Evolutionary conservation across 345 rosid genomes (phyloP), one percentile per base, ranked within the genome.

Genomic region (Acer negundo): DNA sequence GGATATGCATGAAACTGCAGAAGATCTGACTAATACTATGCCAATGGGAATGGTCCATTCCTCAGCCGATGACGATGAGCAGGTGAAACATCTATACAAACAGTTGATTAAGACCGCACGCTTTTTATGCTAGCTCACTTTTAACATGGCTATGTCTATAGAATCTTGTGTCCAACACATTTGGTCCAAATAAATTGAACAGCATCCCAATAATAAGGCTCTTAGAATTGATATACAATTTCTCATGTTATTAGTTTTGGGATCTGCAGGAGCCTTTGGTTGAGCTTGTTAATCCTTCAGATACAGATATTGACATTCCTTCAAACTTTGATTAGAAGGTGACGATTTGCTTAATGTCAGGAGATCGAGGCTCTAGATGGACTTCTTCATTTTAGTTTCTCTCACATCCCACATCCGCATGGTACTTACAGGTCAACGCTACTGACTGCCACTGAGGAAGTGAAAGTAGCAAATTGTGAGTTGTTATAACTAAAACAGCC

Each of bases 251-350:
- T 0, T 67, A 73, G 64, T 80, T 81, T 78, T 79, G 72, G 73
- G 31, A 73, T 67, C 58, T 80, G 82, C 91, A 90, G 94, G 94
- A 87, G 75, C 82, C 90, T 20, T 83, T 86, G 72, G 89, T 80
- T 59, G 92, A 89, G 88, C 88, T 87, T 16, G 81, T 86, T 46
- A 84, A 86, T 84, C 86, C 92, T 55, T 90, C 92, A n/a, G 90
- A 90, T 82, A 84, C 91, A 74, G 92, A 87, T 42, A 77, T 89
- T 40, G 90, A 86, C 55, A 78, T 83, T 61, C 88, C 91, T 78
- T 82, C 89, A 67, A 89, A 78, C 71, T 87, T 90, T 76, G 86
- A 77, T 80, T 89, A 87, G 82, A 79, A 87, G 85, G 84, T 70
- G 75, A 77, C 23, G 10, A 67, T 59, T 62, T 75, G 59, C 80